phyloP scores from a whole-genome alignment of 331 rosid species.

The Ulmus americana region DNA sequence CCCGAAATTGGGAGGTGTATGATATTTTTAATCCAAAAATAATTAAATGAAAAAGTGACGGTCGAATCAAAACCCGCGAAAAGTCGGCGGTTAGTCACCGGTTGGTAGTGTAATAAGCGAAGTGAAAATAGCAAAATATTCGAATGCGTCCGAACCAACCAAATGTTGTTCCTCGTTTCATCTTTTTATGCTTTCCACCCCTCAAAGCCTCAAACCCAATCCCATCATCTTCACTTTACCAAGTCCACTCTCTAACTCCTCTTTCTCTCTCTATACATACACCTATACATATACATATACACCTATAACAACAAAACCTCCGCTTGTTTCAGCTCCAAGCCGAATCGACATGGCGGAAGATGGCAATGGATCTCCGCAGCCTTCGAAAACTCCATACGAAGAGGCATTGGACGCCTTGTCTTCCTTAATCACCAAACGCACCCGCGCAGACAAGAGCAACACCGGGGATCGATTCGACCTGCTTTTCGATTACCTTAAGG shows the following conservation, averaged over 20 bases:
- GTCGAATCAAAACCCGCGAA: too few species aligned
- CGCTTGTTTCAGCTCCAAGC: constrained; percentile 14
- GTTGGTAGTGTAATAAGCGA: too few species aligned
- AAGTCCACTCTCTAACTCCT: not conserved
- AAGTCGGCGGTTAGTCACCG: too few species aligned
- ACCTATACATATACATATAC: too few species aligned
- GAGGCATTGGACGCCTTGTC: constrained; percentile 79
- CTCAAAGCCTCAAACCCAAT: constrained; percentile 13
- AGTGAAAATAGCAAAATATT: too few species aligned
- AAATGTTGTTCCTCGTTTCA: not conserved
- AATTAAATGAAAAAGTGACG: too few species aligned
- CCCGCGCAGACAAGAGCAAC: constrained; percentile 67
- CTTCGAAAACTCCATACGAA: constrained; percentile 46
- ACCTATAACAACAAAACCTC: constrained; percentile 1
- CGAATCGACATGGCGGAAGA: constrained; percentile 34
- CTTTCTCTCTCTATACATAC: too few species aligned
- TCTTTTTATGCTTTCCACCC: not conserved
- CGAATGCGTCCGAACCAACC: too few species aligned
- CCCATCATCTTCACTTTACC: constrained; percentile 15
- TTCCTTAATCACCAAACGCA: constrained; percentile 72
- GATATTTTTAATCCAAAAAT: too few species aligned
- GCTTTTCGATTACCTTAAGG: constrained; percentile 64
- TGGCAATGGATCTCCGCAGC: constrained; percentile 31
- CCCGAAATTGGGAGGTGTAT: too few species aligned
- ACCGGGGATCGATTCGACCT: constrained; percentile 65